Base-by-base conservation (phyloP, 805 yeast genomes). In the Wickerhamiella occidentalis region DNA sequence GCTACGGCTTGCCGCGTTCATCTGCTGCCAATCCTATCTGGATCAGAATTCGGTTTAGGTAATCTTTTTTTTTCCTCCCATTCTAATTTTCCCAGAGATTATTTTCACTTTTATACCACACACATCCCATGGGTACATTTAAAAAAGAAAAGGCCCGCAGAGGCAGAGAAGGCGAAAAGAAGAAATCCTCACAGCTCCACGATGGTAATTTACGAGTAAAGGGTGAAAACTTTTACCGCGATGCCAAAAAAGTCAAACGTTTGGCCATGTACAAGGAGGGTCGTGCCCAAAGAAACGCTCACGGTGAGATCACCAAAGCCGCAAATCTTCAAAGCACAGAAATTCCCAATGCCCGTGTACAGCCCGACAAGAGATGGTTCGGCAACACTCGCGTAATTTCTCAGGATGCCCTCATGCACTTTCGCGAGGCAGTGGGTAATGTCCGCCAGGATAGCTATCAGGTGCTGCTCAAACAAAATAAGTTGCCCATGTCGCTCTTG, bases 311-410 rank as follows among this genome's bases (percentile, higher is more conserved):
- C 52, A 75, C 86, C 49, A 74, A 77, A 62, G 95, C 95, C 40
- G 96, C 97, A 17, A 80, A 78, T 25, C 74, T 90, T 51, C 98
- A 90, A 65, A 80, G 84, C 57, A 79, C 86, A 3, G 88, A 86
- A 54, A 73, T 84, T 25, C 97, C 97, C 12, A 78, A 72, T 55
- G 97, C 97, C 1, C 74, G 98, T 53, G 94, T 90, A 40, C 95
- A 85, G 63, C 97, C 98, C 6, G 90, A 90, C 66, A 78, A 95
- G 65, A 78, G 94, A 63, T 90, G 97, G 98, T 92, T 92, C 63
- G 96, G 96, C 45, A 92, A 87, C 68, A 86, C 98, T 12, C 78
- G 98, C 62, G 98, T 90, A 37, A 90, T 90, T 61, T 90, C 96
- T 3, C 98, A 90, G 65, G 96, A 92, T 72, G 96, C 97, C 1